Base-by-base conservation (phyloP, 1,284 basidiomycete species). In the Paramarasmius palmivorus region DNA sequence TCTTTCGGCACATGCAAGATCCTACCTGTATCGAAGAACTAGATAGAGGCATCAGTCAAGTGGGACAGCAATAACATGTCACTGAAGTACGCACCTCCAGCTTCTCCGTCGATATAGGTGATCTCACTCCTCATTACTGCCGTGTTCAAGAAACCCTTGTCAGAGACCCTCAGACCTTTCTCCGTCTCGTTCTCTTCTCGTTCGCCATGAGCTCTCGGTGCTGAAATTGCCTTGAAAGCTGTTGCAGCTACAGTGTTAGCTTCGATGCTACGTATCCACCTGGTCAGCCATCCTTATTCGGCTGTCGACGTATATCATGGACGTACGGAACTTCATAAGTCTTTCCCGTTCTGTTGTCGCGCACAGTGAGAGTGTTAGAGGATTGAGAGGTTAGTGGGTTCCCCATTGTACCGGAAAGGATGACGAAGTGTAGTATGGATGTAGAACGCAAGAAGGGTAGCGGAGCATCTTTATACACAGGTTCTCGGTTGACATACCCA, bases 91-190 rank as follows among this genome's bases (percentile, higher is more conserved):
- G 52, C 57, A 86, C 87, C 73, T 68, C 90, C 91, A 19, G 84
- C 85, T 22, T 92, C 87, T 50, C 92, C 93, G 65, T 95, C 92
- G 63, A 95, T 95, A 63, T 87, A 94, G 0, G 92, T 94, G 64
- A 95, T 94, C 62, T 79, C 69, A 57, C 88, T 90, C 58, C 82
- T 74, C 55, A 95, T 82, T 53, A 93, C 90, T 34, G 93, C 91
- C 1, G 93, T 95, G 62, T 95, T 95, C 72, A 92, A 67, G 70
- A 90, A 93, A 2, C 90, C 90, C 70, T 83, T 84, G 74, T 94
- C 91, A 35, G 82, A 75, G 12, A 94, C 82, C 35, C 90, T 79
- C 25, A 94, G 69, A 0, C 92, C 92, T 55, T 84, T 88, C 69
- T 85, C 80, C 0, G 86, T 86, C 73, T 94, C 92, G 66, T 94